phyloP scores from a whole-genome alignment of 2,329 filamentous ascomycete species.

The Lecanicillium sp. region DNA sequence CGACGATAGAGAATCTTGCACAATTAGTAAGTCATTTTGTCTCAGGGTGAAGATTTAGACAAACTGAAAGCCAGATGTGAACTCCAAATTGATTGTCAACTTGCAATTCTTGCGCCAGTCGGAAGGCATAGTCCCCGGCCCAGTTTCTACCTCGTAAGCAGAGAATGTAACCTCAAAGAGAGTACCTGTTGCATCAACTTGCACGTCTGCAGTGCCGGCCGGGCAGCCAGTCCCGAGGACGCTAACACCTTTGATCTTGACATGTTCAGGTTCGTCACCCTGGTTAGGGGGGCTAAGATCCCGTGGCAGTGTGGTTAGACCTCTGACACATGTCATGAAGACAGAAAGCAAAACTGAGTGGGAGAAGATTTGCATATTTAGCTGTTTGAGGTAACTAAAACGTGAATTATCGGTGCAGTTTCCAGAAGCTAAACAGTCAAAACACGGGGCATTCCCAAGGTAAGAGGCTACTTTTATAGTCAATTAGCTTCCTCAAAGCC shows the following conservation, averaged over 20 bases:
- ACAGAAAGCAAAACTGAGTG: too few relatives aligned
- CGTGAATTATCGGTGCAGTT: too few relatives aligned
- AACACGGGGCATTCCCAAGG: too few relatives aligned
- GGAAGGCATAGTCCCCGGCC: slow-evolving; percentile 11
- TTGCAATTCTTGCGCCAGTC: slow-evolving; percentile 20
- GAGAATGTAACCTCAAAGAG: slow-evolving; percentile 18
- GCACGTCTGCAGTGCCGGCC: slow-evolving; percentile 13
- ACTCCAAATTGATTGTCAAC: slow-evolving; percentile 16
- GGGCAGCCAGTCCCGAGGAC: slow-evolving; percentile 17
- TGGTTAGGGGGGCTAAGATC: too few relatives aligned
- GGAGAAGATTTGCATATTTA: too few relatives aligned
- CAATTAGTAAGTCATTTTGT: neutral
- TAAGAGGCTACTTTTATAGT: too few relatives aligned
- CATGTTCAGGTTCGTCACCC: slow-evolving; percentile 2
- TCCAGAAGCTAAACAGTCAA: too few relatives aligned
- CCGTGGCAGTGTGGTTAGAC: too few relatives aligned
- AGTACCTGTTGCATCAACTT: slow-evolving; percentile 14
- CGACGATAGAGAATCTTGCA: slow-evolving; percentile 15
- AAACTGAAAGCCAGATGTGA: slow-evolving; percentile 17
- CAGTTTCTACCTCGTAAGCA: slow-evolving; percentile 15
- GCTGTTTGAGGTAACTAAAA: too few relatives aligned
- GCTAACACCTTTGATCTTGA: slow-evolving; percentile 13
- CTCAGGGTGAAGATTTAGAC: neutral
- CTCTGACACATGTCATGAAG: too few relatives aligned
- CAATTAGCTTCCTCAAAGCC: too few relatives aligned